phyloP scores from a whole-genome alignment of 2,329 filamentous ascomycete genomes.

The Paradendryphiella salina region DNA sequence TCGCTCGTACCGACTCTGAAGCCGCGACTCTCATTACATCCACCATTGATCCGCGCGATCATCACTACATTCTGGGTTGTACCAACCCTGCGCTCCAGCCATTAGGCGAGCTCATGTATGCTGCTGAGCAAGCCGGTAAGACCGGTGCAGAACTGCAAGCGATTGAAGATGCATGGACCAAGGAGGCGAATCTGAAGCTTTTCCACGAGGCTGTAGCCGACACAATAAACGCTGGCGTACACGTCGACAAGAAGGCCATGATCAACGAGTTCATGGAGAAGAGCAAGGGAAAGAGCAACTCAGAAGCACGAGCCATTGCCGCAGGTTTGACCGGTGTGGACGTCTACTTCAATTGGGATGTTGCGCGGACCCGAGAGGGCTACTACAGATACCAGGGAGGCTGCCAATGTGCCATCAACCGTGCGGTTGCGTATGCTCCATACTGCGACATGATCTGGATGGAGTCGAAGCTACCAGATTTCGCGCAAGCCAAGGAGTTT shows the following conservation, averaged over 20 bases:
- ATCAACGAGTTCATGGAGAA: constrained; percentile 67
- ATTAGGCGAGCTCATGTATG: constrained; percentile 87
- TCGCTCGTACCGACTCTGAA: constrained; percentile 96
- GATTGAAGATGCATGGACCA: constrained; percentile 87
- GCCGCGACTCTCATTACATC: constrained; percentile 96
- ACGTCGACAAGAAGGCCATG: constrained; percentile 69
- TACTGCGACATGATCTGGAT: constrained; percentile 99
- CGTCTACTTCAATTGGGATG: constrained; percentile 92
- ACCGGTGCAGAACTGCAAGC: constrained; percentile 77
- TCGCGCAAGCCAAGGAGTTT: constrained; percentile 86
- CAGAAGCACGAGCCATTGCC: constrained; percentile 78
- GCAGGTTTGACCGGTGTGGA: constrained; percentile 76
- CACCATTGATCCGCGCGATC: constrained; percentile 93
- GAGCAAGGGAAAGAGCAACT: constrained; percentile 81
- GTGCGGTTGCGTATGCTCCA: constrained; percentile 87
- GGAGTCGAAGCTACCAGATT: constrained; percentile 97
- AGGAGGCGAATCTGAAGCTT: constrained; percentile 77
- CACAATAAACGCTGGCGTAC: constrained; percentile 70
- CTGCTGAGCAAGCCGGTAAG: constrained; percentile 82
- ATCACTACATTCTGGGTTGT: constrained; percentile 85
- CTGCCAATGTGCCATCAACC: constrained; percentile 86
- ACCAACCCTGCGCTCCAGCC: constrained; percentile 85
- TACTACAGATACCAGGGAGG: constrained; percentile 93
- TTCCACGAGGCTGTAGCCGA: constrained; percentile 90
- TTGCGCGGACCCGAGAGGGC: constrained; percentile 88